phyloP scores from a whole-genome alignment of 2,329 filamentous ascomycete genomes.

The Penicillium verrucosum region DNA sequence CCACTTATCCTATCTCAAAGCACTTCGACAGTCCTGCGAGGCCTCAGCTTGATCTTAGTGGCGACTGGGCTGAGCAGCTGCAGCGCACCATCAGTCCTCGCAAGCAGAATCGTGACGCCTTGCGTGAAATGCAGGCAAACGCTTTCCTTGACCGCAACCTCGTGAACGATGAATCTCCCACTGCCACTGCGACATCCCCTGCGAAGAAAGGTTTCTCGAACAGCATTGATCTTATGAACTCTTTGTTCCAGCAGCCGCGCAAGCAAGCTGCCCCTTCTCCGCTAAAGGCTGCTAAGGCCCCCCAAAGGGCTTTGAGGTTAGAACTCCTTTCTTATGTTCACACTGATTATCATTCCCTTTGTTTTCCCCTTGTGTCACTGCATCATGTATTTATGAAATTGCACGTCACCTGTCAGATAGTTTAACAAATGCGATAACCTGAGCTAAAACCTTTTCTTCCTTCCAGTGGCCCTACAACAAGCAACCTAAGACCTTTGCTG shows the following conservation, averaged over 20 bases:
- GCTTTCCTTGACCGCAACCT: slow-evolving; percentile 51
- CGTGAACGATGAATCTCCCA: slow-evolving; percentile 33
- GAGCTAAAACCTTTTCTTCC: slow-evolving; percentile 36
- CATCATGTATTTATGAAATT: slow-evolving; percentile 22
- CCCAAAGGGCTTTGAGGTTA: slow-evolving; percentile 79
- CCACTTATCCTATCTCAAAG: slow-evolving; percentile 34
- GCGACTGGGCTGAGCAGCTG: slow-evolving; percentile 91
- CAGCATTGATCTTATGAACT: slow-evolving; percentile 95
- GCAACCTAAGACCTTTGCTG: slow-evolving; percentile 65
- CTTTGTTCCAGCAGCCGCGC: slow-evolving; percentile 71
- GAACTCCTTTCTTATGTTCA: slow-evolving; percentile 49
- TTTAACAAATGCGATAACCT: slow-evolving; percentile 38
- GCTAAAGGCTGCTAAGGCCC: slow-evolving; percentile 55
- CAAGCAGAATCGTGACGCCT: slow-evolving; percentile 78
- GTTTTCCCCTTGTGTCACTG: slow-evolving; percentile 45
- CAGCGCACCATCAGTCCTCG: slow-evolving; percentile 90
- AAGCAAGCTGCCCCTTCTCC: slow-evolving; percentile 46
- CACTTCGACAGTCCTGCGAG: slow-evolving; percentile 53
- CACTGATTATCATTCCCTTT: slow-evolving; percentile 34
- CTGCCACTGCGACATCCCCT: slow-evolving; percentile 19
- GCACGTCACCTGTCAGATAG: slow-evolving; percentile 24
- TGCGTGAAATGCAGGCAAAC: slow-evolving; percentile 63
- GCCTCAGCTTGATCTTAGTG: slow-evolving; percentile 57
- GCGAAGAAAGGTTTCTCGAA: slow-evolving; percentile 69
- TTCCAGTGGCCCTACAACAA: slow-evolving; percentile 83